Percentiles rank a stretch among this genome's conserved stretches.
Conservation (phyloP, 768 basidiomycete genomes). For the Leccinum disarticulatum region DNA sequence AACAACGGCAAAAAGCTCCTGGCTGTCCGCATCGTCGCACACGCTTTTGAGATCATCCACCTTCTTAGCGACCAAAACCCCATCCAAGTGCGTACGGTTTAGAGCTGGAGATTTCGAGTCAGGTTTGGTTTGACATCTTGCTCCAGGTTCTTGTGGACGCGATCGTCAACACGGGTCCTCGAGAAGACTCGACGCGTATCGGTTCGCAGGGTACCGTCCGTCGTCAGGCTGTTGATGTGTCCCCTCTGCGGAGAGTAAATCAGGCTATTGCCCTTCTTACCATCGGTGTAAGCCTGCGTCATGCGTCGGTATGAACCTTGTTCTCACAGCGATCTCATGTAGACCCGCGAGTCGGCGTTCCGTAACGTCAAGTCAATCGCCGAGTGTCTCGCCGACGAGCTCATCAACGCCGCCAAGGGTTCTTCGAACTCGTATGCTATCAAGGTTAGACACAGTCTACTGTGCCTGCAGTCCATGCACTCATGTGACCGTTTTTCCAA, state of each 20-base stretch:
- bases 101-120: too few relatives aligned
- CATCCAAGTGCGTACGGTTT: constrained; percentile 71
- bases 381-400: constrained; percentile 98
- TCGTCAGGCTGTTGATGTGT: constrained; percentile 99
- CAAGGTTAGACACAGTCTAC: constrained; percentile 58
- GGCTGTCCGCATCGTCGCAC: constrained; percentile 98
- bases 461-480: neutral
- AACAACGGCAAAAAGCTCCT: constrained; percentile 99
- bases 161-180: constrained; percentile 98
- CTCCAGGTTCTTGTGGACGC: constrained; percentile 90
- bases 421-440: constrained; percentile 99
- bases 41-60: constrained; percentile 99
- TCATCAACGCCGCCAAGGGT: constrained; percentile 99
- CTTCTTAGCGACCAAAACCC: constrained; percentile 99
- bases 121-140: neutral
- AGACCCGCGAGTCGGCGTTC: constrained; percentile 99
- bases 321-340: constrained; percentile 5
- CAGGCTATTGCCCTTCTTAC: constrained; percentile 95
- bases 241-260: constrained; percentile 96
- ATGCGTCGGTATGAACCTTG: neutral
- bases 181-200: constrained; percentile 99
- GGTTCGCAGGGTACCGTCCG: constrained; percentile 99
- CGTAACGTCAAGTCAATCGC: constrained; percentile 99
- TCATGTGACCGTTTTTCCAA: constrained; percentile 1
- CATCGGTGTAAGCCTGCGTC: constrained; percentile 75